phyloP scores from a whole-genome alignment of 805 yeast genomes.

The Kazachstania martiniae region DNA sequence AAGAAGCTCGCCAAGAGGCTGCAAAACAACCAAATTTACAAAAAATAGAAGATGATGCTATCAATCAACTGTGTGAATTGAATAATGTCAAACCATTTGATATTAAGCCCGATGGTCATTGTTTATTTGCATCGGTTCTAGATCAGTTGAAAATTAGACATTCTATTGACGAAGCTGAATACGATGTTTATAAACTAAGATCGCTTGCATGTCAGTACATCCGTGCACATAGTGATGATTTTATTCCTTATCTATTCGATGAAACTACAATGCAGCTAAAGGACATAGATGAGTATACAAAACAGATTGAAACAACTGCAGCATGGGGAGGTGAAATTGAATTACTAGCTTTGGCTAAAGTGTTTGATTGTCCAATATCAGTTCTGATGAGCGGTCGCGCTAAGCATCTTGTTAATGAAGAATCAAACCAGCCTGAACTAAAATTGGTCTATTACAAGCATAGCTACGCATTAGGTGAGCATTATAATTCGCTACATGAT shows the following conservation, averaged over 20 bases:
- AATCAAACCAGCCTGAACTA: constrained; percentile 37
- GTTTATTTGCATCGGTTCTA: constrained; percentile 74
- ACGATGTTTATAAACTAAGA: constrained; percentile 40
- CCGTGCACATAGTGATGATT: constrained; percentile 52
- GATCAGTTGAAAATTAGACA: constrained; percentile 64
- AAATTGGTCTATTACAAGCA: constrained; percentile 76
- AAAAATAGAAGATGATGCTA: constrained; percentile 58
- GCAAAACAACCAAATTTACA: constrained; percentile 52
- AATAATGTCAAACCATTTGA: constrained; percentile 48
- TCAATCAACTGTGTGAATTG: constrained; percentile 41
- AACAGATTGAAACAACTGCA: constrained; percentile 61
- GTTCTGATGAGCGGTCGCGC: constrained; percentile 73
- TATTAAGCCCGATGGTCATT: constrained; percentile 87
- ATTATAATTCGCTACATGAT: constrained; percentile 73
- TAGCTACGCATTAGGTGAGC: constrained; percentile 86
- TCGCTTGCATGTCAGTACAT: constrained; percentile 57
- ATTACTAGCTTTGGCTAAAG: constrained; percentile 65
- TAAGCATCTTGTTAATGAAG: constrained; percentile 51
- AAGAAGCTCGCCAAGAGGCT: constrained; percentile 67
- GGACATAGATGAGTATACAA: constrained; percentile 58
- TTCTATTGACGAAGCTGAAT: constrained; percentile 5
- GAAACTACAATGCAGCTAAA: constrained; percentile 56
- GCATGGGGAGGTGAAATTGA: constrained; percentile 97
- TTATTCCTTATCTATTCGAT: constrained; percentile 73
- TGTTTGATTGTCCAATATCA: constrained; percentile 62